phyloP scores from a whole-genome alignment of 306 rosid genomes.

The Hylodesmum podocarpum region DNA sequence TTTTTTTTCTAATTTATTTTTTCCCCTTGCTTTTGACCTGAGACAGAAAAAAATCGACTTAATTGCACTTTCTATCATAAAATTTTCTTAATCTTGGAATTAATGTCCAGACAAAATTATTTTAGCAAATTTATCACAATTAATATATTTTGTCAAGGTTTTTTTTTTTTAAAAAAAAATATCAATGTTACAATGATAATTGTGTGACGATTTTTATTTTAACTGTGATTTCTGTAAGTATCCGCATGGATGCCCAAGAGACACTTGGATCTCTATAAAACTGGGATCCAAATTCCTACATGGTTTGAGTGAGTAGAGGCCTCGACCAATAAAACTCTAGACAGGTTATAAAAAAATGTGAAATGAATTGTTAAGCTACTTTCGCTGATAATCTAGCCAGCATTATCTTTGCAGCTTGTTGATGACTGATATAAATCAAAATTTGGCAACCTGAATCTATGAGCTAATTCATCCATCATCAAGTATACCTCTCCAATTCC shows the following conservation, averaged over 20 bases:
- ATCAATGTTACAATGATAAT: too few species aligned
- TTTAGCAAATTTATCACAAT: too few species aligned
- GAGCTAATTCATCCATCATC: conserved; percentile 41
- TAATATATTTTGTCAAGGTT: too few species aligned
- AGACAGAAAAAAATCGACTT: not conserved
- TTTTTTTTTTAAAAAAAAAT: too few species aligned
- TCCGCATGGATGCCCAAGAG: not conserved
- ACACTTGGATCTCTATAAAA: conserved; percentile 4
- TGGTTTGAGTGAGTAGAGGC: not conserved
- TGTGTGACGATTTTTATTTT: too few species aligned
- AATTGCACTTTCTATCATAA: too few species aligned
- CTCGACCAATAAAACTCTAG: not conserved
- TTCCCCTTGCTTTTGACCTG: not conserved
- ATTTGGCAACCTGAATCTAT: conserved; percentile 31
- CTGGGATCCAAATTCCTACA: conserved; percentile 18
- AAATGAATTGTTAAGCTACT: conserved; percentile 7
- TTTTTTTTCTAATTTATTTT: not conserved
- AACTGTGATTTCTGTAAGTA: conserved; percentile 18
- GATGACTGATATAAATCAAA: conserved; percentile 9
- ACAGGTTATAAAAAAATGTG: conserved; percentile 1
- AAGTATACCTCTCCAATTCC: conserved; percentile 35
- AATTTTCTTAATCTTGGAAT: too few species aligned
- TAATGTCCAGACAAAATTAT: too few species aligned
- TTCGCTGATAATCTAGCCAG: conserved; percentile 1
- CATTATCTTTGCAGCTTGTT: not conserved